Evolutionary conservation across 306 rosid species (phyloP), one percentile per base, ranked within the genome.

Genomic region (Casuarina cunninghamiana): DNA sequence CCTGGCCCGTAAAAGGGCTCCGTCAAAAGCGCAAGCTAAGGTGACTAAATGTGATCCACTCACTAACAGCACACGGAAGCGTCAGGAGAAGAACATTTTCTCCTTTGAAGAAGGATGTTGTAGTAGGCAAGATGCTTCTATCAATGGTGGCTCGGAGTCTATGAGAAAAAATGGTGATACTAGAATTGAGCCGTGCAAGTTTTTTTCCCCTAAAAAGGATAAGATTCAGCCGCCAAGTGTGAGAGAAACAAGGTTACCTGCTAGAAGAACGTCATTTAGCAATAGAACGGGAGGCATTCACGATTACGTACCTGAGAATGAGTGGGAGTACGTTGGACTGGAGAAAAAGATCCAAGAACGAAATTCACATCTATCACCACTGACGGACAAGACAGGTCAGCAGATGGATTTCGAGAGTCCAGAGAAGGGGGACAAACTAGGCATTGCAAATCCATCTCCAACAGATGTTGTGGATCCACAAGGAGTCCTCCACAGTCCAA

Each of bases 401-500:
- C 42, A 58, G 19, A 85, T 26, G 75, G 81, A 78, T 54, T 85
- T 58, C 69, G 75, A 85, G 57, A 86, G 77, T 73, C 80, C 87
- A 35, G 87, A 72, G 75, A 77, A 75, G 42, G 84, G 67, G 75
- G 84, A 89, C 32, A 84, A 73, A 63, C 81, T 53, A 66, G 71
- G 75, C 53, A 72, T 57, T 77, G 85, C 58, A 58, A 78, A n/a
- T 84, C 76, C 88, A 48, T 74, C 83, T 39, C 72, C 66, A 57
- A 63, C 78, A 63, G 80, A 83, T 78, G 85, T 49, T 79, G 67
- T 86, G 41, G 81, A 81, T 78, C 85, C 71, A 46, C 86, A 79
- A 77, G 88, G 83, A 87, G 78, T 76, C 73, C 71, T 87, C 70
- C 87, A 19, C 74, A 91, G 96, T 85, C 93, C 93, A 67, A 84